Evolutionary conservation across 148 eudicot species (phyloP).

Genomic region (Tetragonia tetragonoides): DNA sequence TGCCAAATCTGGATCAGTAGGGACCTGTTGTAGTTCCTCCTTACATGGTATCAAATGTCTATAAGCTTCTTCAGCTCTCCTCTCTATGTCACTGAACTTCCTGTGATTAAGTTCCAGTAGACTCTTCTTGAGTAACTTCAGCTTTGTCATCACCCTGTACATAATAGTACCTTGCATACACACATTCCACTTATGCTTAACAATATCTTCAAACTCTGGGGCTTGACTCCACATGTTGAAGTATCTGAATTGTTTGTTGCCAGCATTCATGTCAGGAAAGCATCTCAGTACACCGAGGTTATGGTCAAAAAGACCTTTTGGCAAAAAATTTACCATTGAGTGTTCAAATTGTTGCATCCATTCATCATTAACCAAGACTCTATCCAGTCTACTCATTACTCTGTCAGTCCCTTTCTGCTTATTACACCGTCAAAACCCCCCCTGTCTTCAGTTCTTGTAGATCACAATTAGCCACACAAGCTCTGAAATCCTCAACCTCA

Average conservation of each 20-base stretch:
- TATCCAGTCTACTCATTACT: not conserved
- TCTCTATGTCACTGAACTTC: not conserved
- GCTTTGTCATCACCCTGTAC: not conserved
- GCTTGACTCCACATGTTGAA: not conserved
- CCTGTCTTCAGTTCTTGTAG: not conserved
- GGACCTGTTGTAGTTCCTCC: not conserved
- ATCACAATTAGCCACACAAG: not conserved
- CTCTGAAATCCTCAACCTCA: not conserved
- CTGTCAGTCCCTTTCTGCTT: not conserved
- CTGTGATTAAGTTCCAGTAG: not conserved
- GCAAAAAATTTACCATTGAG: not conserved
- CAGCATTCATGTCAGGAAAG: too few relatives aligned
- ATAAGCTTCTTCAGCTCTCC: not conserved
- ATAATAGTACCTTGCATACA: not conserved
- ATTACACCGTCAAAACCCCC: not conserved
- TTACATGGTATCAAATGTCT: not conserved
- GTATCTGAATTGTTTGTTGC: not conserved
- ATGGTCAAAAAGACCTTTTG: not conserved
- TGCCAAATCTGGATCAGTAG: not conserved
- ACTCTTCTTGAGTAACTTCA: not conserved
- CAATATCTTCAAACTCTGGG: not conserved
- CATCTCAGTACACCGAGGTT: not conserved
- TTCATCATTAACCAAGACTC: not conserved
- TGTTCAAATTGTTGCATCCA: not conserved
- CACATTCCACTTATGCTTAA: not conserved